Conservation (phyloP, 768 basidiomycete genomes). For the Pleurotus sapidus region DNA sequence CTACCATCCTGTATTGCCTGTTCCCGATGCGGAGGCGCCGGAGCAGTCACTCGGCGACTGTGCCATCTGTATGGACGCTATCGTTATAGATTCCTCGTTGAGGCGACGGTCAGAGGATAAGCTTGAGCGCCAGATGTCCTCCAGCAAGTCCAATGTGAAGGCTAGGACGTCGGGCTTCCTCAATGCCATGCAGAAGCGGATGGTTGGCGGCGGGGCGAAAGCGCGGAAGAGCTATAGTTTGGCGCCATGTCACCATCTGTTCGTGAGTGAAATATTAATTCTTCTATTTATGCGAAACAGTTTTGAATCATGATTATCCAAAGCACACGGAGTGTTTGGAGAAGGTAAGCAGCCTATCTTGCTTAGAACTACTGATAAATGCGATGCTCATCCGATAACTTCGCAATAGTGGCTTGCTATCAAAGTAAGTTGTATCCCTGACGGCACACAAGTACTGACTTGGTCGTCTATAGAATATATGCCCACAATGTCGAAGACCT, state of each 20-base stretch:
- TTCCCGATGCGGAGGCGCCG: slow-evolving; percentile 70
- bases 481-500: slow-evolving; percentile 86
- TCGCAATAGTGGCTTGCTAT: slow-evolving; percentile 64
- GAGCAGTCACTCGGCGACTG: slow-evolving; percentile 83
- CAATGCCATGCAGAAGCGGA: slow-evolving; percentile 41
- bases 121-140: slow-evolving; percentile 19
- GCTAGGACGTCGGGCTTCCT: slow-evolving; percentile 35
- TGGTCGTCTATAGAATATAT: slow-evolving; percentile 62
- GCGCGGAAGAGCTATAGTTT: slow-evolving; percentile 74
- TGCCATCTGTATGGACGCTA: slow-evolving; percentile 91
- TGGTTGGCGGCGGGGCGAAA: slow-evolving; percentile 31
- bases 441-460: background rate
- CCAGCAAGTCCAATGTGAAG: slow-evolving; percentile 10
- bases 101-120: slow-evolving; percentile 29
- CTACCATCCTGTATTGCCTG: slow-evolving; percentile 79
- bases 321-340: slow-evolving; percentile 89
- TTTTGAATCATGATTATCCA: background rate
- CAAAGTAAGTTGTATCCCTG: slow-evolving; percentile 40
- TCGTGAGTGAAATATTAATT: slow-evolving; percentile 48
- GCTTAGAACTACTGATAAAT: background rate
- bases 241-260: slow-evolving; percentile 87
- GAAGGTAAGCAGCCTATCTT: slow-evolving; percentile 40
- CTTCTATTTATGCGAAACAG: background rate
- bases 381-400: slow-evolving; percentile 14
- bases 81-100: slow-evolving; percentile 47